Evolutionary conservation across 352 stramenopile species (phyloP), one percentile per base, ranked within the genome.

Genomic region (Phytopythium montanum): DNA sequence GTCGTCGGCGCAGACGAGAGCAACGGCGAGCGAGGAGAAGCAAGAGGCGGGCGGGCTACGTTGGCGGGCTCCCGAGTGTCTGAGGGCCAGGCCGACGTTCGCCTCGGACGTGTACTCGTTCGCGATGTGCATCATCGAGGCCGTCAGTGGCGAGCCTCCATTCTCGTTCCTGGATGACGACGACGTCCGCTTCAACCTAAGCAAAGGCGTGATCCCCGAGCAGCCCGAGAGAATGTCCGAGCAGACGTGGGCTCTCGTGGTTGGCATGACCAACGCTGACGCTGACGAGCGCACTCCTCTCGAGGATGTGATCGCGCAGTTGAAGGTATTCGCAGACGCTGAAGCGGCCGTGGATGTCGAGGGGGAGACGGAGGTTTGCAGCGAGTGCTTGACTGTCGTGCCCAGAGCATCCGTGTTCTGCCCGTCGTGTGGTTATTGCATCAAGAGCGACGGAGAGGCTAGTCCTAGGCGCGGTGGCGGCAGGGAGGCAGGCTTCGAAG

Each of bases 21-120:
- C 38, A 21, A 26, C n/a, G 16, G 23, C 33, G 8, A 26, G 58
- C 9, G 39, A 10, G 9, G 26, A 3, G 25, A 14, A 12, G 21
- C 23, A 34, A 9, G 42, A 52, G 2, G 14, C 28, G 3, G 56
- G 62, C 34, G 52, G 45, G 0, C 28, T 68, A 6, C 62, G 66
- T 1, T 78, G 66, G 70, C 48, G 53, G 8, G 67, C 70, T 3
- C 70, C 70, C 1, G 67, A 75, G 55, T 75, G 70, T 46, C 44
- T 73, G 1, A 65, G 39, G 18, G 38, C 12, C 21, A 26, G 28
- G 25, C 58, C 64, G 5, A 75, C 60, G 7, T 64, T 62, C 26
- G 65, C 18, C 2, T 66, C 60, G 8, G 60, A 66, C 31, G 54
- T 66, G 1, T 66, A 56, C 36, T 57, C 53, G 8, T 54, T 66